These are phyloP conservation scores for Moricandia arvensis DNA, from an alignment of 345 rosid species.

Conservation along the genomic window DNA sequence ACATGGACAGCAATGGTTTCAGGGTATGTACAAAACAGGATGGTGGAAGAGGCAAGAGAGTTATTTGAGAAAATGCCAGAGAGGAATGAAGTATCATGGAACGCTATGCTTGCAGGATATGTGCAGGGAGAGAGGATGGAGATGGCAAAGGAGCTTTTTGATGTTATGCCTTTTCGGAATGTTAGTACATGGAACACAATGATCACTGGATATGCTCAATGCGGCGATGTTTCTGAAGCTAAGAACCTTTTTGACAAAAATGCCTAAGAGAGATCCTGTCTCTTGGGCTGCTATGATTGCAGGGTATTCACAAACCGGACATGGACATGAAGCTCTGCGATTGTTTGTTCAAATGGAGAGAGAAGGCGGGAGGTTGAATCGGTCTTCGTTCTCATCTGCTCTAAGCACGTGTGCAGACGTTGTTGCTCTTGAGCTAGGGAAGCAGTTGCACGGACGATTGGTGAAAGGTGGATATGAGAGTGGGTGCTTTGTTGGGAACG, in stretches of 20 bases:
- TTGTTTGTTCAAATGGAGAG: constrained; percentile 61
- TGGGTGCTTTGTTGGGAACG: constrained; percentile 66
- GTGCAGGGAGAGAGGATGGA: constrained; percentile 53
- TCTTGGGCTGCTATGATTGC: constrained; percentile 83
- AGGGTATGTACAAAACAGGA: constrained; percentile 57
- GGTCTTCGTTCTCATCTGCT: constrained; percentile 59
- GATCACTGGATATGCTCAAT: constrained; percentile 66
- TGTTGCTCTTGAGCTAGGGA: constrained; percentile 66
- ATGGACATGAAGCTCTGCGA: constrained; percentile 49
- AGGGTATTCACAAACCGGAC: constrained; percentile 60
- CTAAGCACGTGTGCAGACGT: constrained; percentile 63
- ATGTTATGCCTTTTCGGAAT: constrained; percentile 51
- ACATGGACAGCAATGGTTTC: constrained; percentile 73
- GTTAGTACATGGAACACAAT: constrained; percentile 69
- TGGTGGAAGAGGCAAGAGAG: constrained; percentile 54
- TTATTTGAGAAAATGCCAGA: constrained; percentile 55
- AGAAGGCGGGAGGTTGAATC: constrained; percentile 57
- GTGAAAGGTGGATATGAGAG: constrained; percentile 60
- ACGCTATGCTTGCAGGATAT: constrained; percentile 74
- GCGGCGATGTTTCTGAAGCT: constrained; percentile 45
- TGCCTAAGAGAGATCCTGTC: constrained; percentile 56
- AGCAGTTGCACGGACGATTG: constrained; percentile 62
- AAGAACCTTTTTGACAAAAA: constrained; percentile 50
- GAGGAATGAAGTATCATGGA: constrained; percentile 63
- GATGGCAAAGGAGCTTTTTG: constrained; percentile 61